Base-by-base conservation (phyloP, 2,329 filamentous ascomycete species). In the Colletotrichum tropicicola region DNA sequence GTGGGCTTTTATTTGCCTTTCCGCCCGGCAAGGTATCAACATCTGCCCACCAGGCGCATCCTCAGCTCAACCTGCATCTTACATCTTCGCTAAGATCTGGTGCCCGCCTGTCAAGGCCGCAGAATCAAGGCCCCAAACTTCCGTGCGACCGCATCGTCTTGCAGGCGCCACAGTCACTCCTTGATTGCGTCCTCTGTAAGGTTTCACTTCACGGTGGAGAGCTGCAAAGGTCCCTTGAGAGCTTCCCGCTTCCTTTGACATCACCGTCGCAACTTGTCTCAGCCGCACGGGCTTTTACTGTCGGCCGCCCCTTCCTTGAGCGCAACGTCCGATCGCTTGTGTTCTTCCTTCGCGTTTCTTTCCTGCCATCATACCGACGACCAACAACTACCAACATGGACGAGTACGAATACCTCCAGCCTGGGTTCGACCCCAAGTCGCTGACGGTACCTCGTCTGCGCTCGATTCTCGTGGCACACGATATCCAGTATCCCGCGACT, bases 401-500 rank as follows among this genome's bases (percentile, higher is more conserved):
- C 27, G 88, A 91, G 72, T 79, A 91, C 70, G 92, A 93, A 70
- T 99, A 98, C 76, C 89, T 98, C 30, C 89, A 94, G 74, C 87
- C 92, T 58, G 92, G 88, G 72, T 98, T 98, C 76, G 93, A 99
- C 76, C 89, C 96, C 19, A 85, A 86, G 74, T 88, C 87, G 68
- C 87, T 98, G 68, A 98, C 94, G 1, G 89, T 98, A 52, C 94
- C 96, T 27, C 91, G 92, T 47, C 84, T 99, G 71, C 92, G 96
- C 72, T 95, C 92, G 51, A 97, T 98, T 69, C 88, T 99, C 62
- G 92, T 98, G 73, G 91, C 89, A 69, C 93, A 99, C 80, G 92
- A 94, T 75, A 83, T 98, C 73, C 81, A 89, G 37, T 98, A 97
- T 75, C 91, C 94, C 5, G 90, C 93, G 0, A 94, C 90, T 5